A percentile compares a stretch with the other conserved stretches of the same genome.
Conservation (phyloP, 768 basidiomycete species). For the Boletus tomentosulus region DNA sequence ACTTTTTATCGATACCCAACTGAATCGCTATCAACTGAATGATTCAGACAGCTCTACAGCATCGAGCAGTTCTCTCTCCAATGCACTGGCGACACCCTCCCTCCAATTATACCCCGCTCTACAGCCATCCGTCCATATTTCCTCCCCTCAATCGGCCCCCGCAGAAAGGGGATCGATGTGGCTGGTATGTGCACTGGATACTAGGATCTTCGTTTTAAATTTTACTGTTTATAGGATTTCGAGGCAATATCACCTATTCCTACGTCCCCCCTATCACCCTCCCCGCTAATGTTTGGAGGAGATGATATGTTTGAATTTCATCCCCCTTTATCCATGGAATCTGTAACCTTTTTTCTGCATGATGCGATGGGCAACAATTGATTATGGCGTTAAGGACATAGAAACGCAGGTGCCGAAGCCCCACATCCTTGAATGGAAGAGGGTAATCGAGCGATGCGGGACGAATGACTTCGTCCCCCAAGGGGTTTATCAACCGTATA, state of each 20-base stretch:
- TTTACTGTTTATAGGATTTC: constrained; percentile 9
- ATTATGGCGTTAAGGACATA: constrained; percentile 18
- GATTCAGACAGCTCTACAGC: constrained; percentile 18
- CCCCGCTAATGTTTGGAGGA: constrained; percentile 1
- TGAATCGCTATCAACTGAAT: constrained; percentile 1
- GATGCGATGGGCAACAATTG: neutral
- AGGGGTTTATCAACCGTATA: constrained; percentile 69
- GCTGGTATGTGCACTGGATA: constrained; percentile 7
- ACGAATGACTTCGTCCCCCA: constrained; percentile 63
- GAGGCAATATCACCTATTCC: constrained; percentile 8
- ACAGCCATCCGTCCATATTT: constrained; percentile 3
- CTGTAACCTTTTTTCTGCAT: constrained; percentile 9
- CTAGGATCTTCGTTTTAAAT: neutral
- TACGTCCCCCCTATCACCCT: constrained; percentile 9
- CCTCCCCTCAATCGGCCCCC: constrained; percentile 11
- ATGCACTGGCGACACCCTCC: constrained; percentile 9
- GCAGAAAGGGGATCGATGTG: constrained; percentile 1
- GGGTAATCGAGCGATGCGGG: constrained; percentile 14
- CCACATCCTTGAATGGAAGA: constrained; percentile 28
- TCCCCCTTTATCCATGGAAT: neutral
- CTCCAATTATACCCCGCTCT: neutral
- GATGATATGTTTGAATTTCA: neutral
- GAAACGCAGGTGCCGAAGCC: constrained; percentile 17
- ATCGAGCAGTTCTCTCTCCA: constrained; percentile 8
- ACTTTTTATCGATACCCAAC: constrained; percentile 20